Percentiles rank a stretch among this genome's conserved stretches.
Conservation (phyloP, 2,329 filamentous ascomycete genomes). For the Claviceps africana region DNA sequence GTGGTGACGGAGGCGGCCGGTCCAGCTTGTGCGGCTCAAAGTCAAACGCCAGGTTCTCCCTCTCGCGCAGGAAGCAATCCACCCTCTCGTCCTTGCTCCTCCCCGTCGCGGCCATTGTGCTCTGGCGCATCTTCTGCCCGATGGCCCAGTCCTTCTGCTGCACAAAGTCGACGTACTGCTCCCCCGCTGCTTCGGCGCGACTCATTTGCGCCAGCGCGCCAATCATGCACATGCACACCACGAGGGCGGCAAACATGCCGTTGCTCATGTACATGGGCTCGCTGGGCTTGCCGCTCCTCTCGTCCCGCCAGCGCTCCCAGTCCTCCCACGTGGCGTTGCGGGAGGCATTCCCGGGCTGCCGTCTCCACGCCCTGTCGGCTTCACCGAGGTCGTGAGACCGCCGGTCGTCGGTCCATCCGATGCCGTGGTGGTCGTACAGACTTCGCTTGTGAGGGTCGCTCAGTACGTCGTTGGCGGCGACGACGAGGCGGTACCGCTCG, state of each 20-base stretch:
- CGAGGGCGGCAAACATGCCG: slow-evolving; percentile 54
- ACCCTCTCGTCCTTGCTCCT: slow-evolving; percentile 52
- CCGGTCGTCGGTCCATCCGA: slow-evolving; percentile 58
- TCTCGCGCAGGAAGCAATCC: slow-evolving; percentile 59
- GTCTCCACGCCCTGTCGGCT: slow-evolving; percentile 35
- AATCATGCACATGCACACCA: slow-evolving; percentile 54
- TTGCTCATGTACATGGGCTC: slow-evolving; percentile 60
- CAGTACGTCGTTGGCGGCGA: slow-evolving; percentile 78
- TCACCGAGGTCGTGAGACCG: slow-evolving; percentile 34
- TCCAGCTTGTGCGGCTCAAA: slow-evolving; percentile 20
- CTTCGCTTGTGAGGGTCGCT: slow-evolving; percentile 65
- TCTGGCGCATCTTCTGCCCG: slow-evolving; percentile 41
- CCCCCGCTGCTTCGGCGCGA: slow-evolving; percentile 48
- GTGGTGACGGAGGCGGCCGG: slow-evolving; percentile 4
- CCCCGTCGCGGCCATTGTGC: slow-evolving; percentile 37
- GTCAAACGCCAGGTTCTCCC: slow-evolving; percentile 36
- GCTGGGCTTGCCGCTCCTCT: slow-evolving; percentile 30
- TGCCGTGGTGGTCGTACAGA: slow-evolving; percentile 69
- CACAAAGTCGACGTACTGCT: slow-evolving; percentile 50
- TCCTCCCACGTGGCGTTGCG: slow-evolving; percentile 95
- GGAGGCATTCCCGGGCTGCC: slow-evolving; percentile 32
- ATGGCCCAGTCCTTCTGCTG: slow-evolving; percentile 52
- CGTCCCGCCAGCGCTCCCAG: slow-evolving; percentile 69
- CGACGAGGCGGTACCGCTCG: slow-evolving; percentile 81
- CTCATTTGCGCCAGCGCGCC: slow-evolving; percentile 61